Evolutionary conservation across 192 early-diverging fungal species (phyloP).

Genomic region (Entophlyctis luteolus): DNA sequence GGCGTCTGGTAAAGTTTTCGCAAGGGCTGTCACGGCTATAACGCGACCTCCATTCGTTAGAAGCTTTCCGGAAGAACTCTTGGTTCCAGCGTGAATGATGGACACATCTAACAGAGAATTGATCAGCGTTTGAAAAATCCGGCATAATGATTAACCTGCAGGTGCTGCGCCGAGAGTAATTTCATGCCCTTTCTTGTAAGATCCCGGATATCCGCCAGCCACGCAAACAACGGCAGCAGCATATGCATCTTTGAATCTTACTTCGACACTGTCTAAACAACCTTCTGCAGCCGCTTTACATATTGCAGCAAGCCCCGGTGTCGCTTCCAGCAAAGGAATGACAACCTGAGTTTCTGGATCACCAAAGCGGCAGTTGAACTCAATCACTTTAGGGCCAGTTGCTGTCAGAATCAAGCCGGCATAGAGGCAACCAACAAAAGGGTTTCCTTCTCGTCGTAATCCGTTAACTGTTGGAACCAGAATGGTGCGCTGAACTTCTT

Average conservation of each 20-base stretch:
- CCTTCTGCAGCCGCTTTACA: conserved; percentile 84
- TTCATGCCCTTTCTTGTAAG: conserved; percentile 74
- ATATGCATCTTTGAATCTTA: conserved; percentile 67
- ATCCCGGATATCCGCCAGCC: conserved; percentile 88
- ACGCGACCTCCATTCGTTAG: conserved; percentile 93
- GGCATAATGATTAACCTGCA: conserved; percentile 26
- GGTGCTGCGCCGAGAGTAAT: conserved; percentile 60
- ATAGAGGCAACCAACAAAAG: conserved; percentile 95
- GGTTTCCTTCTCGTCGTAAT: conserved; percentile 90
- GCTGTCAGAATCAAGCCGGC: conserved; percentile 93
- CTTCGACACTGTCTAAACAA: conserved; percentile 79
- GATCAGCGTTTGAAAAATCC: conserved; percentile 16
- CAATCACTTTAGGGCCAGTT: conserved; percentile 89
- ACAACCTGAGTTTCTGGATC: conserved; percentile 98
- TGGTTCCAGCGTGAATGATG: conserved; percentile 94
- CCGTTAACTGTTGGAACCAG: conserved; percentile 91
- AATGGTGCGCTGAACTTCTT: conserved; percentile 68
- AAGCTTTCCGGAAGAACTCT: conserved; percentile 51
- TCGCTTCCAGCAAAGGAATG: conserved; percentile 82
- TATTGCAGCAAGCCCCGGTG: conserved; percentile 81
- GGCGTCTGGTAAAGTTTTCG: conserved; percentile 67
- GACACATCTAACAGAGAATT: too few species aligned
- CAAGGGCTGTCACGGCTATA: conserved; percentile 83
- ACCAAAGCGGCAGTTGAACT: conserved; percentile 98
- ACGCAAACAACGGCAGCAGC: conserved; percentile 92